These are phyloP conservation scores for Wallemia hederae DNA, from an alignment of 1,284 basidiomycete genomes.

Conservation along the genomic window DNA sequence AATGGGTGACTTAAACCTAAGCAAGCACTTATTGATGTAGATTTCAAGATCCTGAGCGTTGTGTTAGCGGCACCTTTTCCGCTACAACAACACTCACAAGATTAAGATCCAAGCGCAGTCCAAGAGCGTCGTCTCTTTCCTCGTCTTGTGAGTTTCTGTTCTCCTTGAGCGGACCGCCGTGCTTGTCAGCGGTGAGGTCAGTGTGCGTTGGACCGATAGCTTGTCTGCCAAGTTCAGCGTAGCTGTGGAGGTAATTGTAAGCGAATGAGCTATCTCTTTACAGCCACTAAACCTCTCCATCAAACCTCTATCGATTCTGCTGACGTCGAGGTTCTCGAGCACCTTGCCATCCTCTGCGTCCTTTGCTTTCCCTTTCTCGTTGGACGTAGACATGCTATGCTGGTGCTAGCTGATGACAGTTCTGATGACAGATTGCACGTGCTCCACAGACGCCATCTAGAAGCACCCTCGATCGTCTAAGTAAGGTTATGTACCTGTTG, in stretches of 20 bases:
- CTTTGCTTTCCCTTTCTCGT: no score
- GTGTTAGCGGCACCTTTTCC: not conserved
- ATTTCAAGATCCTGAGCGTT: not conserved
- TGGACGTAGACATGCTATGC: no score
- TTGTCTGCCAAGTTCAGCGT: not conserved
- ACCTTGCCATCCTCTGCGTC: no score
- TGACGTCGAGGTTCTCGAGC: not conserved
- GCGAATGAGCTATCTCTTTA: not conserved
- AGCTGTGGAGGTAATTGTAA: not conserved
- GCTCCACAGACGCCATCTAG: no score
- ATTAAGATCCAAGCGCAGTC: not conserved
- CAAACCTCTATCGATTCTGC: not conserved
- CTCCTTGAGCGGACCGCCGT: not conserved
- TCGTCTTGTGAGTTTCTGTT: not conserved
- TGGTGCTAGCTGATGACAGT: no score
- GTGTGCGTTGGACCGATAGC: not conserved
- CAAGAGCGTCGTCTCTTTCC: not conserved
- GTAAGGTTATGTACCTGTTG: not conserved
- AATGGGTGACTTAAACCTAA: not conserved
- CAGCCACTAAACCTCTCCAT: not conserved
- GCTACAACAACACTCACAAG: not conserved
- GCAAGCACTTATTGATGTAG: not conserved
- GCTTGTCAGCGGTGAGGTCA: not conserved
- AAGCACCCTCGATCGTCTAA: no score
- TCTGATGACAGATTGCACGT: no score